Conservation (phyloP, 1,139 yeast species). For the Kodamaea plutei region DNA sequence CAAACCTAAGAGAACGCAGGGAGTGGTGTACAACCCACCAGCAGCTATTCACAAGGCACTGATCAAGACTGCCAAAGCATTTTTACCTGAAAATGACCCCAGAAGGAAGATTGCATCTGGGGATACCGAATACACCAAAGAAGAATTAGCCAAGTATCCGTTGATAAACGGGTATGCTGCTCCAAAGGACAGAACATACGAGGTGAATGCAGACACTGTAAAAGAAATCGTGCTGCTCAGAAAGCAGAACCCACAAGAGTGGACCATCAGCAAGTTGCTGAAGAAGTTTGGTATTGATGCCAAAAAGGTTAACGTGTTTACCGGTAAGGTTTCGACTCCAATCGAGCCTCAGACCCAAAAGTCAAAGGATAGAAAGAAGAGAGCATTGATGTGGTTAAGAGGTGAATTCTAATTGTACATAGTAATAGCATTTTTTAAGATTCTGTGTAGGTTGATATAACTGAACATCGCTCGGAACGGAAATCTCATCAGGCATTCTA, state of each 20-base stretch:
- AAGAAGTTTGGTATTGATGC: slow-evolving; percentile 47
- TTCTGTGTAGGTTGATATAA: too few relatives aligned
- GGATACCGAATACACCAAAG: slow-evolving; percentile 24
- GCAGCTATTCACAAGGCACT: slow-evolving; percentile 17
- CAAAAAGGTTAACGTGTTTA: slow-evolving; percentile 26
- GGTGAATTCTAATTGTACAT: slow-evolving; percentile 37
- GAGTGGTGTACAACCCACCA: slow-evolving; percentile 41
- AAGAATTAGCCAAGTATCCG: slow-evolving; percentile 55
- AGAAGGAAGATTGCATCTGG: slow-evolving; percentile 38
- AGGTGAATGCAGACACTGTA: slow-evolving; percentile 58
- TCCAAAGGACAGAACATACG: slow-evolving; percentile 47
- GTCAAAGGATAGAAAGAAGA: slow-evolving; percentile 38
- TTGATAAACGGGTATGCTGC: slow-evolving; percentile 31
- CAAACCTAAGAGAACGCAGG: slow-evolving; percentile 38
- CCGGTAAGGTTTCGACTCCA: slow-evolving; percentile 16
- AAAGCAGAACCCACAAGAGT: slow-evolving; percentile 52
- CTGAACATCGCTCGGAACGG: too few relatives aligned
- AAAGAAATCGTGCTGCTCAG: slow-evolving; percentile 61
- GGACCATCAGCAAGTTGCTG: slow-evolving; percentile 70
- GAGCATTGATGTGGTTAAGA: slow-evolving; percentile 60
- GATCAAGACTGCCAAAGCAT: slow-evolving; percentile 61
- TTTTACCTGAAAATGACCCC: slow-evolving; percentile 63
- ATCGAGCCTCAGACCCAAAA: slow-evolving; percentile 19
- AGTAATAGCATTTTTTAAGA: too few relatives aligned
- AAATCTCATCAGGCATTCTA: too few relatives aligned